Conservation (phyloP, 2,329 filamentous ascomycete species). For the Westerdykella ornata region DNA sequence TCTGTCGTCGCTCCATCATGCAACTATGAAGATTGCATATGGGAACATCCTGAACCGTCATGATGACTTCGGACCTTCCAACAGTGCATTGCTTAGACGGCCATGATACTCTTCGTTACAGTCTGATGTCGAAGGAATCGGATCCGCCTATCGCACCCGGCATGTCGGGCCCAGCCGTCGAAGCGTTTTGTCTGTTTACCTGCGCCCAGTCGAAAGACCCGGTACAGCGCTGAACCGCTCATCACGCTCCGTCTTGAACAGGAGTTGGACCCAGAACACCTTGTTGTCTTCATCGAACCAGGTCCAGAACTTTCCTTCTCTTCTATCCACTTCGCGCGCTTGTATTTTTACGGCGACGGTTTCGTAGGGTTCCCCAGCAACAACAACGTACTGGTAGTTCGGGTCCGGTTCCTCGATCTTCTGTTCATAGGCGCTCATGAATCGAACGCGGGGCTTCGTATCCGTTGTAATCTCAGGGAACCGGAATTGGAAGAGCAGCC, state of each 20-base stretch:
- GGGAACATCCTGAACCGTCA: no score
- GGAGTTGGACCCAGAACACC: constrained; percentile 95
- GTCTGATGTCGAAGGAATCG: no score
- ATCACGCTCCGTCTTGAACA: constrained; percentile 98
- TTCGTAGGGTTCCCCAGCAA: constrained; percentile 96
- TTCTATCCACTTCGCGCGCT: constrained; percentile 82
- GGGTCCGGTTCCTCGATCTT: constrained; percentile 88
- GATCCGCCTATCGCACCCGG: no score
- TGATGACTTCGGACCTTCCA: no score
- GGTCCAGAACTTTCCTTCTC: constrained; percentile 80
- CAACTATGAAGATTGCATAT: no score
- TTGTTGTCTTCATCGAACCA: constrained; percentile 95
- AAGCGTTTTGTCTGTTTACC: constrained; percentile 15
- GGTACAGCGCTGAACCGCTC: constrained; percentile 71
- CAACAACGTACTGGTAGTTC: constrained; percentile 86
- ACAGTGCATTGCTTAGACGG: no score
- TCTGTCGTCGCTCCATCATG: no score
- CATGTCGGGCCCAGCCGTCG: no score
- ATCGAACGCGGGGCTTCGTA: constrained; percentile 74
- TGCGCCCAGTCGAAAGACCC: constrained; percentile 50
- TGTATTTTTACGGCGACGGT: constrained; percentile 95
- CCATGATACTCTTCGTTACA: no score
- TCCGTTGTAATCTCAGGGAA: constrained; percentile 82
- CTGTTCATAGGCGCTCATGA: constrained; percentile 98
- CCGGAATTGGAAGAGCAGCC: constrained; percentile 90